These are phyloP conservation scores for Elongisporangium undulatum DNA, from an alignment of 352 stramenopile genomes.

Conservation along the genomic window DNA sequence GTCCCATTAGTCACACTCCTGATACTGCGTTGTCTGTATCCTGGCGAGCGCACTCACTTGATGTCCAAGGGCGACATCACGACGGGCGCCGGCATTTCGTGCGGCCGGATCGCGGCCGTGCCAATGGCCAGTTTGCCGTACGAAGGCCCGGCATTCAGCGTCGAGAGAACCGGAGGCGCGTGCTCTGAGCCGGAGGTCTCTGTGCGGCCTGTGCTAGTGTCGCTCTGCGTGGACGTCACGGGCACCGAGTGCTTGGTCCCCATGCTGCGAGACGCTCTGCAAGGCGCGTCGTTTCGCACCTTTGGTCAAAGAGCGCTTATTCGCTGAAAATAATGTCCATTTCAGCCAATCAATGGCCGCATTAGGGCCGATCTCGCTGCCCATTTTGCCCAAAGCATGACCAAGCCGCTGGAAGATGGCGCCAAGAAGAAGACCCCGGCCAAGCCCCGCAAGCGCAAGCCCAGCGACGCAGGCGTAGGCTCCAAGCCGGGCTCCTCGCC, in stretches of 20 bases:
- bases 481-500: slow-evolving; percentile 26
- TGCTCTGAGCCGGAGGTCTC: slow-evolving; percentile 4
- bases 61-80: slow-evolving; percentile 49
- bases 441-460: slow-evolving; percentile 74
- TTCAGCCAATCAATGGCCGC: slow-evolving; percentile 6
- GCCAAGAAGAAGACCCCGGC: slow-evolving; percentile 70
- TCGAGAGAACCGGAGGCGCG: slow-evolving; percentile 3
- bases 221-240: slow-evolving; percentile 23
- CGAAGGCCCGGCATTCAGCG: not conserved
- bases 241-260: slow-evolving; percentile 63
- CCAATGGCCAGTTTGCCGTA: slow-evolving; percentile 22
- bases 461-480: slow-evolving; percentile 39
- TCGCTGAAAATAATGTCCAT: not conserved
- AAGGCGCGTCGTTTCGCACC: not conserved
- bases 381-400: slow-evolving; percentile 14
- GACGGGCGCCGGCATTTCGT: slow-evolving; percentile 19
- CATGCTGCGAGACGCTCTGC: slow-evolving; percentile 19
- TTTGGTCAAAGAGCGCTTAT: not conserved
- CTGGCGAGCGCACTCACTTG: slow-evolving; percentile 36
- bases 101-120: slow-evolving; percentile 44
- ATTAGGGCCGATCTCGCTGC: not conserved
- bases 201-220: slow-evolving; percentile 6
- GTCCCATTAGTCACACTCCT: not conserved
- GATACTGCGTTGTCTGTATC: not conserved
- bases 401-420: slow-evolving; percentile 16